Base-by-base conservation (phyloP, 495 filamentous ascomycete genomes). In the Halenospora varia region DNA sequence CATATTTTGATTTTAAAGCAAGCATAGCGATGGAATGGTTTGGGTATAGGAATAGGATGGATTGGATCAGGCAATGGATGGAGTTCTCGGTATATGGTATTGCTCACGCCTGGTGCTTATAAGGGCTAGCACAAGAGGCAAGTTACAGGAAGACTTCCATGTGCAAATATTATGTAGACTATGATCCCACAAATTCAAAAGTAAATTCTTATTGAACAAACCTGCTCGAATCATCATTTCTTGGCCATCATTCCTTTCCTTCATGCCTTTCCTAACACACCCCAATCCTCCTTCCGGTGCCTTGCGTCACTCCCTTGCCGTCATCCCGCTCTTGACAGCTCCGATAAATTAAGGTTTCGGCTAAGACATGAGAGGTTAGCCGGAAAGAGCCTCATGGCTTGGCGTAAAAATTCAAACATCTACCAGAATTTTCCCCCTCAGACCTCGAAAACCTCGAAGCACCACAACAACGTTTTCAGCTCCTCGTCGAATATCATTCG, bases 331-430 rank as follows among this genome's bases (percentile, higher is more conserved):
- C 4, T 51, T 17, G 41, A 15, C 48, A n/a, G 22, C 20, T 23
- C 15, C 35, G 2, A 0, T 10, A 53, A 53, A 53, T 59, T 53
- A 59, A 22, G 56, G 53, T 58, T 52, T 22, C 42, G 42, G 42
- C 42, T 45, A 45, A 45, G 6, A 3, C 18, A 13, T 48, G 48
- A 54, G 9, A 10, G 41, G 2, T n/a, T 20, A 44, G 13, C 26
- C 51, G 51, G 11, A 45, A 46, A 47, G 56, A 63, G 61, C 61
- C 61, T 46, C 61, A 59, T 56, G 48, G 40, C 61, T 63, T 63
- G 61, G 61, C 47, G 51, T 20, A 35, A 51, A 52, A 57, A 46
- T n/a, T 20, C 48, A 51, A 25, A 39, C 48, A 25, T 29, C 13
- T 18, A 58, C 20, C 19, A n/a, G n/a, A n/a, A n/a, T n/a, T n/a